A percentile compares a stretch with the other conserved stretches of the same genome.
phyloP scores from a whole-genome alignment of 208 protist species.

The Trypanosoma platydactyli region DNA sequence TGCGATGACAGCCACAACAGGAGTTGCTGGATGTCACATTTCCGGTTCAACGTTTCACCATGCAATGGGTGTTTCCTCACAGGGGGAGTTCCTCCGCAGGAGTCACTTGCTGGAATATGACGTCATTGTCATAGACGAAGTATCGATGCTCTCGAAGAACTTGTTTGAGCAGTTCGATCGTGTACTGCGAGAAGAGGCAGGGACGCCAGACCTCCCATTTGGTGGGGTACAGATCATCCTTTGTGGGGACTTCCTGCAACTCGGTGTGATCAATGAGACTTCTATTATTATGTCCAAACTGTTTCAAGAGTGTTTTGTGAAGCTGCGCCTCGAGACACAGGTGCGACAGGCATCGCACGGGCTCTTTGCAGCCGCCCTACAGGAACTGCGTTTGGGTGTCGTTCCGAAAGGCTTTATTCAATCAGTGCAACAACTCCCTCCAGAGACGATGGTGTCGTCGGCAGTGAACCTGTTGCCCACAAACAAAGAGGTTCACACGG shows the following conservation, averaged over 20 bases:
- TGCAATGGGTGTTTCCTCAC: conserved; percentile 70
- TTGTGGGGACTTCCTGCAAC: conserved; percentile 93
- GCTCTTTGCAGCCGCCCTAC: conserved; percentile 69
- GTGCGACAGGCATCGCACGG: conserved; percentile 65
- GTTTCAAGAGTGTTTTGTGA: conserved; percentile 79
- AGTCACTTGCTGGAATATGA: conserved; percentile 79
- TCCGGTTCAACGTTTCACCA: conserved; percentile 92
- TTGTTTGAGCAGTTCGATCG: conserved; percentile 90
- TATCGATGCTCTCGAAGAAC: conserved; percentile 86
- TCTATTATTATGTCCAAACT: conserved; percentile 67
- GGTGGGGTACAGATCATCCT: conserved; percentile 93
- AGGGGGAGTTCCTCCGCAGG: conserved; percentile 80
- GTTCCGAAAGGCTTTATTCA: conserved; percentile 57
- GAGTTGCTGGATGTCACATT: conserved; percentile 90
- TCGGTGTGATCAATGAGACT: conserved; percentile 85
- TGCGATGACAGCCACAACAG: conserved; percentile 89
- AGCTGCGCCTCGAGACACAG: conserved; percentile 70
- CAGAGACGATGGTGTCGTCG: conserved; percentile 80
- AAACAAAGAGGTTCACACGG: conserved; percentile 84
- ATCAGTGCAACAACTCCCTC: conserved; percentile 76
- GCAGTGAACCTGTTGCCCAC: conserved; percentile 85
- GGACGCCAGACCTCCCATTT: conserved; percentile 86
- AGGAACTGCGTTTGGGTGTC: conserved; percentile 72
- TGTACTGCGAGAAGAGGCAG: conserved; percentile 75
- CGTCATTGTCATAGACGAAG: conserved; percentile 92